These are phyloP conservation scores for Ceratocystis colombiana DNA, from an alignment of 2,329 filamentous ascomycete species.

Conservation along the genomic window DNA sequence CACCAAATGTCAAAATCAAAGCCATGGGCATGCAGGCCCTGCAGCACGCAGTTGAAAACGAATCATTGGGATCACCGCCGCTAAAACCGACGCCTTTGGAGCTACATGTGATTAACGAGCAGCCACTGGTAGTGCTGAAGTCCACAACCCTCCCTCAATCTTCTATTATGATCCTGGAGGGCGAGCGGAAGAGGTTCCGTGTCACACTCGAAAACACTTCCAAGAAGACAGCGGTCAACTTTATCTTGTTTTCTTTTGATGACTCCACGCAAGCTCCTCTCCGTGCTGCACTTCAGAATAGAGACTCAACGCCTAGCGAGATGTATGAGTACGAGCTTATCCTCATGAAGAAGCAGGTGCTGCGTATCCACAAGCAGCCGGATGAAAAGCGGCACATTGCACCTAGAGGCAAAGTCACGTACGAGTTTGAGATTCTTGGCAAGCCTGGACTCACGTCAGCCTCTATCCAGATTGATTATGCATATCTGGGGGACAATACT, in stretches of 20 bases:
- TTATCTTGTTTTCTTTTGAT: slow-evolving; percentile 78
- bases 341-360: slow-evolving; percentile 61
- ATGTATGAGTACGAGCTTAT: slow-evolving; percentile 79
- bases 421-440: slow-evolving; percentile 75
- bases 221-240: slow-evolving; percentile 59
- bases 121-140: slow-evolving; percentile 67
- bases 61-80: slow-evolving; percentile 34
- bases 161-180: slow-evolving; percentile 85
- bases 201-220: slow-evolving; percentile 75
- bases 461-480: slow-evolving; percentile 76
- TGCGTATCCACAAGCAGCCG: slow-evolving; percentile 45
- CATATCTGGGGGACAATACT: slow-evolving; percentile 60
- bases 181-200: slow-evolving; percentile 67
- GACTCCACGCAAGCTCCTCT: slow-evolving; percentile 75
- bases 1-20: slow-evolving; percentile 64
- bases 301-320: slow-evolving; percentile 67
- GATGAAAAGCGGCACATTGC: slow-evolving; percentile 50
- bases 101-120: slow-evolving; percentile 66
- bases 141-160: slow-evolving; percentile 71
- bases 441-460: slow-evolving; percentile 75
- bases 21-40: slow-evolving; percentile 55
- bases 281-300: slow-evolving; percentile 62
- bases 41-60: slow-evolving; percentile 36
- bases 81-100: slow-evolving; percentile 45
- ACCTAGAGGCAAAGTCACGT: slow-evolving; percentile 57